Conservation (phyloP, 768 basidiomycete species). For the Tulasnella sp. region DNA sequence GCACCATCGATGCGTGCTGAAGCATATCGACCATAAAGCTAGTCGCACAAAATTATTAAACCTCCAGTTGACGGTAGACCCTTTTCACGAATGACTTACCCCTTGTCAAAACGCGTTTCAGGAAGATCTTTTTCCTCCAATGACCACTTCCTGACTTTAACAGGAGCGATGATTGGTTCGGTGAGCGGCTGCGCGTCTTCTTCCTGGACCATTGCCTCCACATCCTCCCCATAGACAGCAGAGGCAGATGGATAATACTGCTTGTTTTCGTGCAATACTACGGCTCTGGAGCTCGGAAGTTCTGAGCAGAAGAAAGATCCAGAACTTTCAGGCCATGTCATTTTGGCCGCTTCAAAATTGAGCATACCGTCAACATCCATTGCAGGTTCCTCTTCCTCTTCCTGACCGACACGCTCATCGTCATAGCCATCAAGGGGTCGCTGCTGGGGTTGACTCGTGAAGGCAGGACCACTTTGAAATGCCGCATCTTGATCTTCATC, state of each 20-base stretch:
- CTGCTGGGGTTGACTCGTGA: conserved; percentile 35
- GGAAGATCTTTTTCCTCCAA: conserved; percentile 95
- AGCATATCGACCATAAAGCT: conserved; percentile 91
- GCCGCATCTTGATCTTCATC: conserved; percentile 37
- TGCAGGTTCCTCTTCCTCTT: conserved; percentile 45
- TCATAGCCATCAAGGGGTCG: conserved; percentile 74
- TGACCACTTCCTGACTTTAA: conserved; percentile 90
- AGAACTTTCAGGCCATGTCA: conserved; percentile 3
- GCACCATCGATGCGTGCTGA: conserved; percentile 83
- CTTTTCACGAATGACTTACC: conserved; percentile 39
- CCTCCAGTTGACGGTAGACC: not conserved
- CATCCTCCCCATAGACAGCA: conserved; percentile 86
- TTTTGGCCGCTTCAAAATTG: not conserved
- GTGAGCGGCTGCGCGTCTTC: conserved; percentile 93
- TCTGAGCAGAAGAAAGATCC: conserved; percentile 32
- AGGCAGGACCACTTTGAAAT: not conserved
- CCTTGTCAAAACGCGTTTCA: conserved; percentile 93
- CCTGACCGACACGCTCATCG: conserved; percentile 49
- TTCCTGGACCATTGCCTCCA: conserved; percentile 95
- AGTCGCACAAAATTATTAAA: conserved; percentile 1
- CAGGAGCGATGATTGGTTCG: conserved; percentile 89
- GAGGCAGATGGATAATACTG: conserved; percentile 91
- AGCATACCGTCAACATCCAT: conserved; percentile 75
- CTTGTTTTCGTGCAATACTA: conserved; percentile 92
- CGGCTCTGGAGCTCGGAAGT: conserved; percentile 59